phyloP scores from a whole-genome alignment of 192 early-diverging fungal species.

The Pilobolus umbonatus region DNA sequence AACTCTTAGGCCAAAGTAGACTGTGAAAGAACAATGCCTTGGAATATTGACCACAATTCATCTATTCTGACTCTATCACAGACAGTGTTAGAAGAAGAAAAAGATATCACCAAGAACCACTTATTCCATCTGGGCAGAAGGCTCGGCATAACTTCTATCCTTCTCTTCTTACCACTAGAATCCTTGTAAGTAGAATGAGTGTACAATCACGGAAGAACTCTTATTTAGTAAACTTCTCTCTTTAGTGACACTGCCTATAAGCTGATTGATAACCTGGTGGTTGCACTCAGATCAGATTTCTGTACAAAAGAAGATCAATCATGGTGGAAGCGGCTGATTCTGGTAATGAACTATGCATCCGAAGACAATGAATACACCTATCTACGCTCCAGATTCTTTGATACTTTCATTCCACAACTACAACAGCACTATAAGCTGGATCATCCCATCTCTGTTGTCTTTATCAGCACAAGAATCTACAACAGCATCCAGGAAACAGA shows the following conservation, averaged over 20 bases:
- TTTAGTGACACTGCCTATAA: not conserved
- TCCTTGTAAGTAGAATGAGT: not conserved
- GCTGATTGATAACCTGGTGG: not conserved
- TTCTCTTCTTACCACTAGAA: not conserved
- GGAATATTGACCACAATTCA: not conserved
- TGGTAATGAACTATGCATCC: not conserved
- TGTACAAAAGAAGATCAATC: not conserved
- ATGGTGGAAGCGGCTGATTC: slow-evolving; percentile 2
- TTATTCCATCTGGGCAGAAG: not conserved
- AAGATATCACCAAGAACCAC: not conserved
- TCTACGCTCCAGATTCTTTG: not conserved
- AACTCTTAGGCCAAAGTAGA: slow-evolving; percentile 2
- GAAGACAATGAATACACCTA: not conserved
- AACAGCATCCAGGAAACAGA: not conserved
- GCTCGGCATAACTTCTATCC: slow-evolving; percentile 5
- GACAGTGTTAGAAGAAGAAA: not conserved
- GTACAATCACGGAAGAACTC: not conserved
- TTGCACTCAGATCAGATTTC: not conserved
- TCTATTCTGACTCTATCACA: slow-evolving; percentile 6
- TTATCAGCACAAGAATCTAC: not conserved
- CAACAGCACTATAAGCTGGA: slow-evolving; percentile 2
- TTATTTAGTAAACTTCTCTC: not conserved
- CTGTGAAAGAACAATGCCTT: slow-evolving; percentile 7
- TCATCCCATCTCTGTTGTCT: not conserved
- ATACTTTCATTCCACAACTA: not conserved